Evolutionary conservation across 2,329 filamentous ascomycete species (phyloP), one percentile per base, ranked within the genome.

Genomic region (Clarireedia paspali): DNA sequence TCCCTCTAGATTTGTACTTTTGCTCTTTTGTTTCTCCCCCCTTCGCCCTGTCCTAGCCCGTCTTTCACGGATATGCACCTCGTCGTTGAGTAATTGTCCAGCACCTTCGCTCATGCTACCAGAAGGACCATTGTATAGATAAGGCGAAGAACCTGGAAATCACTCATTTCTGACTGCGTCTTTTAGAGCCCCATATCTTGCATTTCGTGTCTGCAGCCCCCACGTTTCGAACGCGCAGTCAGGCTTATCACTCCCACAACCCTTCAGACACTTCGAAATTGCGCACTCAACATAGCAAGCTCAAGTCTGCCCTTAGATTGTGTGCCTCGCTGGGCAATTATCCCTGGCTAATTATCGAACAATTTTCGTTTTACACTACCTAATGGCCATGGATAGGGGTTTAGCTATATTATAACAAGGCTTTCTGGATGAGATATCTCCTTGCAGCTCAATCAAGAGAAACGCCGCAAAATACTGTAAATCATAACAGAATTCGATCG

Each of bases 281-380:
- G 24, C 12, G 20, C 10, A 50, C 34, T 23, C 15, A 42, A 26
- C 27, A 10, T 49, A 44, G 26, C 15, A 23, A 42, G 17, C 94
- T 55, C 84, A 88, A 58, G 89, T 87, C 58, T 89, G 89, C 45
- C 39, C 26, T 20, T 40, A 15, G 26, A 20, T 17, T 15, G 5
- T 9, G 38, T 58, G 24, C 60, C 60, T 57, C 12, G 17, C 47
- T 57, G 53, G 26, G 36, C 14, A 26, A 38, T 38, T 10, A 17
- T 50, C 14, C 38, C 20, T 55, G 46, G 46, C 36, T 50, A 20
- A 50, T 50, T 46, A 24, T 36, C 34, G 24, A 50, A 14, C 27
- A 12, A 50, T 17, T 24, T n/a, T 50, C 42, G 15, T 36, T 36
- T 20, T n/a, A 34, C 24, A 30, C 26, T 26, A 26, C 17, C 20